These are phyloP conservation scores for Fraxinus platypoda DNA, from an alignment of 305 asterid species.

Conservation along the genomic window DNA sequence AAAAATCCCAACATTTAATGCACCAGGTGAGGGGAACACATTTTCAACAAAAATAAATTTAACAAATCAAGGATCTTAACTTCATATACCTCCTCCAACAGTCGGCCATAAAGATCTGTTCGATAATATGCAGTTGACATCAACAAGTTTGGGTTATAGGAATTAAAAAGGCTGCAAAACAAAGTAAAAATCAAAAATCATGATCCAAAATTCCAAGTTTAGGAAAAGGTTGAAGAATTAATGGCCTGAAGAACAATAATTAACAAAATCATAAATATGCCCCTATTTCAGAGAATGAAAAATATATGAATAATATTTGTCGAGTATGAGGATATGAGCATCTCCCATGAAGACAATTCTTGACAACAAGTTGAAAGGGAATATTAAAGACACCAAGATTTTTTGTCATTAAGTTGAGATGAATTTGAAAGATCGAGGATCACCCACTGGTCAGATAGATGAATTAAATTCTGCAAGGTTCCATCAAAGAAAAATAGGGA, in stretches of 20 bases:
- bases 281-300: background rate
- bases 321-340: background rate
- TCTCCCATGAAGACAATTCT: slow-evolving; percentile 11
- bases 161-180: slow-evolving; percentile 77
- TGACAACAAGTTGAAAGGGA: slow-evolving; percentile 13
- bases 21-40: background rate
- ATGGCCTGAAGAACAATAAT: background rate
- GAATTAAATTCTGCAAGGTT: background rate
- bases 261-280: background rate
- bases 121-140: slow-evolving; percentile 88
- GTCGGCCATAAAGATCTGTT: slow-evolving; percentile 73
- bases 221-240: background rate
- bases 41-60: background rate
- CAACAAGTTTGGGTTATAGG: slow-evolving; percentile 70
- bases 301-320: background rate
- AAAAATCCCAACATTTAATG: background rate
- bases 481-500: background rate
- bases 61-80: slow-evolving; percentile 17
- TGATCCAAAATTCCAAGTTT: background rate
- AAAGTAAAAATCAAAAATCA: slow-evolving; percentile 21
- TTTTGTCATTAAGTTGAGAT: background rate
- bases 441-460: background rate
- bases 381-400: slow-evolving; percentile 13
- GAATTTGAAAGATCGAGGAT: slow-evolving; percentile 10
- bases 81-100: slow-evolving; percentile 60